Conservation (phyloP, 106 monocot genomes). For the Dendrobium catenatum region DNA sequence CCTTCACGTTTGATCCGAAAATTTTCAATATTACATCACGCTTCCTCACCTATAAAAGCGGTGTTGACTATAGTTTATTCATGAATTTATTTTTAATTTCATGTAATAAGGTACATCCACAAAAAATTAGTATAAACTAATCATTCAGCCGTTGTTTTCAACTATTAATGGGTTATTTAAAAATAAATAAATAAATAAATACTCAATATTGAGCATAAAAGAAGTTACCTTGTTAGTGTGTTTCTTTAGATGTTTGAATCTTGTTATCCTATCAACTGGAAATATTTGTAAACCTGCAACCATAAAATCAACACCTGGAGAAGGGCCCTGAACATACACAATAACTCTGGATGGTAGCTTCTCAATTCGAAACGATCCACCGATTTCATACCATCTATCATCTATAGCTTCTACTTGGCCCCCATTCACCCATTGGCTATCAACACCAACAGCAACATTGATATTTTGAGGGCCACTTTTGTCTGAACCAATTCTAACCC, state of each 20-base stretch:
- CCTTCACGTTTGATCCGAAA: constrained; percentile 11
- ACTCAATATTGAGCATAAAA: too few relatives aligned
- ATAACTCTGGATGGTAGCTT: constrained; percentile 37
- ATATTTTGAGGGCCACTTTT: constrained; percentile 47
- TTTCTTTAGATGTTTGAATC: constrained; percentile 47
- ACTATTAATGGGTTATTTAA: not conserved
- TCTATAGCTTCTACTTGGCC: constrained; percentile 56
- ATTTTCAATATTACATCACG: constrained; percentile 61
- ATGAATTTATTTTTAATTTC: not conserved
- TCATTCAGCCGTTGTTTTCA: not conserved
- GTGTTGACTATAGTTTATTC: not conserved
- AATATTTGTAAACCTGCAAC: constrained; percentile 66
- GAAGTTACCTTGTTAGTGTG: constrained; percentile 51
- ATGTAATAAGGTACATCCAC: too few relatives aligned
- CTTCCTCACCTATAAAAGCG: constrained; percentile 47
- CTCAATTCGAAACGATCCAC: constrained; percentile 73
- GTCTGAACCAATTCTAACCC: constrained; percentile 62
- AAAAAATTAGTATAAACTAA: not conserved
- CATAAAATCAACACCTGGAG: constrained; percentile 61
- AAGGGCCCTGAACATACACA: constrained; percentile 66
- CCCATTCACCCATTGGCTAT: constrained; percentile 67
- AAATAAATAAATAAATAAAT: not conserved
- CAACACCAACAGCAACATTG: constrained; percentile 62
- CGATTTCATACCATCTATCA: constrained; percentile 69
- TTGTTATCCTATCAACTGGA: constrained; percentile 51